These are phyloP conservation scores for Plasmopara viticola DNA, from an alignment of 352 stramenopile genomes.

Conservation along the genomic window DNA sequence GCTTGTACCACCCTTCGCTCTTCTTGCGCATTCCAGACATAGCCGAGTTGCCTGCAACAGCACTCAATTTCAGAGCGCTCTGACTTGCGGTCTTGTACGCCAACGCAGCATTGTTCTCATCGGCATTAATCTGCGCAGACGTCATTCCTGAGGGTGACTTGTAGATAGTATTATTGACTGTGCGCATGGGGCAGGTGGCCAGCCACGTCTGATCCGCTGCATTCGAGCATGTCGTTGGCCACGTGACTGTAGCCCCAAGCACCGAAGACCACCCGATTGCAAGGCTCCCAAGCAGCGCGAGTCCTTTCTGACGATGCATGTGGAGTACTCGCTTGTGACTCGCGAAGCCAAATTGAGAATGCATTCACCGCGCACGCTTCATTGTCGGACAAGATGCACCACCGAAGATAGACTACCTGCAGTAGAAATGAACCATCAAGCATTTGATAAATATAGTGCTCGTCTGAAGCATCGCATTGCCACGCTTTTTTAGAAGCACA, in stretches of 20 bases:
- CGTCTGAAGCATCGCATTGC: constrained; percentile 12
- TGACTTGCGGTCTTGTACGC: constrained; percentile 66
- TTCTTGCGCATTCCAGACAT: constrained; percentile 75
- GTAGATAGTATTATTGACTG: constrained; percentile 46
- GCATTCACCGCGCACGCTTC: constrained; percentile 2
- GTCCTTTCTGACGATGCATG: constrained; percentile 17
- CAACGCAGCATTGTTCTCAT: constrained; percentile 46
- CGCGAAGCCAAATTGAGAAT: constrained; percentile 22
- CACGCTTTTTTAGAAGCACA: neutral
- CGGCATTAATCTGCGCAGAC: constrained; percentile 49
- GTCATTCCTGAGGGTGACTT: constrained; percentile 48
- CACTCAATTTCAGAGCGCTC: constrained; percentile 62
- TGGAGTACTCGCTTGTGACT: constrained; percentile 10
- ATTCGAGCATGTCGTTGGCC: constrained; percentile 44
- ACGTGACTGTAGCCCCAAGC: constrained; percentile 7
- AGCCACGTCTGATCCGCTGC: constrained; percentile 46
- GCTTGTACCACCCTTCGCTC: constrained; percentile 54
- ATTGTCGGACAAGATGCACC: constrained; percentile 6
- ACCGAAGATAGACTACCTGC: constrained; percentile 10
- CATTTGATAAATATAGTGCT: constrained; percentile 15
- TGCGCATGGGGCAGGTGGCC: constrained; percentile 48
- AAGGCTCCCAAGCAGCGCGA: constrained; percentile 15
- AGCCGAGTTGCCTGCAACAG: constrained; percentile 43
- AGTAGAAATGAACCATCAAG: neutral
- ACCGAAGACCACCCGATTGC: constrained; percentile 16